Evolutionary conservation across 768 basidiomycete species (phyloP), one percentile per base, ranked within the genome.

Genomic region (Phaeolepiota aurea): DNA sequence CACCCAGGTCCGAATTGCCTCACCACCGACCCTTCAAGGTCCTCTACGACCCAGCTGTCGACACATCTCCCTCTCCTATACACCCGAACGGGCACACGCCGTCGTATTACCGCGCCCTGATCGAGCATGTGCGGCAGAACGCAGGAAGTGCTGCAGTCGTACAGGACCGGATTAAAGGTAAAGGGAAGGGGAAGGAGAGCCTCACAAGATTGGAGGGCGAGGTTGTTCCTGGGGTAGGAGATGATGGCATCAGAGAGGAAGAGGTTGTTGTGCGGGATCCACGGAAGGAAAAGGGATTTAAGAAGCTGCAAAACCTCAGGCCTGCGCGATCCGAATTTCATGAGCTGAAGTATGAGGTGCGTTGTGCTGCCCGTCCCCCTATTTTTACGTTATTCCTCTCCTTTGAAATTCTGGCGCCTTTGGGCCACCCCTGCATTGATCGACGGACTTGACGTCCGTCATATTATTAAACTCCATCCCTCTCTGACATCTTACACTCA

Each of bases 181-280:
- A 69, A 45, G 77, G 76, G 3, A 84, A 83, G 48, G 80, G 79
- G 2, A 79, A 76, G 54, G 78, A 81, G 55, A 56, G 62, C 22
- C 53, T 82, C 39, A 50, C 62, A 2, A 54, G 83, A 31, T 75
- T 65, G 42, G 72, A 72, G 28, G 83, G 83, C 0, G 71, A 78
- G 46, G 68, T 71, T 4, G 53, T 76, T 36, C 64, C n/a, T 19
- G 33, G 66, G 3, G 63, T 62, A 1, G 73, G 48, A 3, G 50
- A 48, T 20, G 55, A 48, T 38, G 57, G 49, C 41, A 47, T 58
- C 45, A 45, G 41, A 33, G 62, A 63, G 50, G 59, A 59, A 2
- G 65, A 65, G 37, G 52, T 68, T 3, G 55, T 65, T 5, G 57
- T 68, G 10, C 53, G 48, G 21, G 84, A 86, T 61, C 83, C 82